Conservation (phyloP, 2,329 filamentous ascomycete genomes). For the Fusarium decemcellulare region DNA sequence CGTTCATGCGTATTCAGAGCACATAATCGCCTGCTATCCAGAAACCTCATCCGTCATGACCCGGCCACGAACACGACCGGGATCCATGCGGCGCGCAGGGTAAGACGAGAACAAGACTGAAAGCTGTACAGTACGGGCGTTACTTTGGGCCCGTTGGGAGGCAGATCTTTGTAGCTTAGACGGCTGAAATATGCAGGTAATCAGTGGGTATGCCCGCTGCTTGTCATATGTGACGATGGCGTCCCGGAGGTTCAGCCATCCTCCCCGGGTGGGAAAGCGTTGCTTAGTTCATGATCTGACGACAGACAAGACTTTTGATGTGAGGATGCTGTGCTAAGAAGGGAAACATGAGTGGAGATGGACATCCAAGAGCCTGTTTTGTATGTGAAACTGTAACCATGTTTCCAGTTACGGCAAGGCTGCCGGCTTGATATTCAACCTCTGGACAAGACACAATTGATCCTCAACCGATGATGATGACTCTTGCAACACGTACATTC, state of each 20-base stretch:
- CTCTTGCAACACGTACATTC: not conserved
- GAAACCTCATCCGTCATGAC: not conserved
- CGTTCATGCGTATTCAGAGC: too few species aligned
- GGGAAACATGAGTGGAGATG: not conserved
- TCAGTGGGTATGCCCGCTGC: slow-evolving; percentile 12
- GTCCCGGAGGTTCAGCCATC: slow-evolving; percentile 18
- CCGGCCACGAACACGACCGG: slow-evolving; percentile 1
- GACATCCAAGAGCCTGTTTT: not conserved
- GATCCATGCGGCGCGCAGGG: slow-evolving; percentile 17
- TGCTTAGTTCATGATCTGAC: slow-evolving; percentile 31
- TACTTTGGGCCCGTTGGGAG: not conserved
- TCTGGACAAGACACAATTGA: not conserved
- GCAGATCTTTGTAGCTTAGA: slow-evolving; percentile 3
- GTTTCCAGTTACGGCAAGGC: slow-evolving; percentile 2
- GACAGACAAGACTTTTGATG: not conserved
- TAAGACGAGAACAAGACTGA: not conserved
- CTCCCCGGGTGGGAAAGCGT: slow-evolving; percentile 22
- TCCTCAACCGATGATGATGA: not conserved
- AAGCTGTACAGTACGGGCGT: not conserved
- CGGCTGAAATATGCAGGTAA: slow-evolving; percentile 22
- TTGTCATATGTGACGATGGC: slow-evolving; percentile 38
- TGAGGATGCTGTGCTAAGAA: not conserved
- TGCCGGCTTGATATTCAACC: not conserved
- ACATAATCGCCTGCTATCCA: not conserved
- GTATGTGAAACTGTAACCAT: slow-evolving; percentile 1